A percentile compares a stretch with the other conserved stretches of the same genome.
phyloP scores from a whole-genome alignment of 2,329 filamentous ascomycete species.

The Fusarium sulawesiense region DNA sequence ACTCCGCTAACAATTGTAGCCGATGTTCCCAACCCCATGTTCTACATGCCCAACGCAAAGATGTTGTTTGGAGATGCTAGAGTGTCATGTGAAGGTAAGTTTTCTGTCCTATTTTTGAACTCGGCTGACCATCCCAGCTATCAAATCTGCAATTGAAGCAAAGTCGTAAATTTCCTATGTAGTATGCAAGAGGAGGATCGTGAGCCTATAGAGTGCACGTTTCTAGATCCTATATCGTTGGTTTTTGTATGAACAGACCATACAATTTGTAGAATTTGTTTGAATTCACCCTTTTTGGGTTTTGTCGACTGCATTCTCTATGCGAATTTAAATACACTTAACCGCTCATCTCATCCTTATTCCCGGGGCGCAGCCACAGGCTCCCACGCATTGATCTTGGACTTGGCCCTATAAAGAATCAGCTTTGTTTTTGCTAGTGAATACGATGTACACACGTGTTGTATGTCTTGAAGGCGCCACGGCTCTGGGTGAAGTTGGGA shows the following conservation, averaged over 20 bases:
- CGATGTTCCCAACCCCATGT: conserved; percentile 93
- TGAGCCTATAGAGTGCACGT: conserved; percentile 37
- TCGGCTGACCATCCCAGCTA: conserved; percentile 50
- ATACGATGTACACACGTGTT: conserved; percentile 79
- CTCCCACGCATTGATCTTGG: conserved; percentile 66
- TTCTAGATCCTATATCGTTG: conserved; percentile 39
- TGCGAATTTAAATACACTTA: conserved; percentile 46
- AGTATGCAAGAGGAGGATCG: conserved; percentile 21
- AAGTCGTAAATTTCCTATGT: conserved; percentile 44
- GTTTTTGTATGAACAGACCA: conserved; percentile 11
- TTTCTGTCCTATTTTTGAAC: neutral
- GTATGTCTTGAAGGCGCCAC: conserved; percentile 90
- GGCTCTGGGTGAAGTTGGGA: conserved; percentile 79
- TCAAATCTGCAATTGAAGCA: conserved; percentile 55
- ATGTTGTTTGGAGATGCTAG: conserved; percentile 96
- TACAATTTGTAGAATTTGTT: conserved; percentile 17
- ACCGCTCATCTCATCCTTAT: conserved; percentile 40
- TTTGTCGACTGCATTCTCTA: conserved; percentile 36
- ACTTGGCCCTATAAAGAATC: conserved; percentile 57
- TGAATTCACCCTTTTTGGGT: conserved; percentile 32
- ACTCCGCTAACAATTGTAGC: conserved; percentile 59
- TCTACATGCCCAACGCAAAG: conserved; percentile 87
- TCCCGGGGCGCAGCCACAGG: conserved; percentile 55
- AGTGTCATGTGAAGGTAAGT: conserved; percentile 80
- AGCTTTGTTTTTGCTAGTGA: conserved; percentile 12